Evolutionary conservation across 345 rosid species (phyloP), one percentile per base, ranked within the genome.

Genomic region (Conringia planisiliqua): DNA sequence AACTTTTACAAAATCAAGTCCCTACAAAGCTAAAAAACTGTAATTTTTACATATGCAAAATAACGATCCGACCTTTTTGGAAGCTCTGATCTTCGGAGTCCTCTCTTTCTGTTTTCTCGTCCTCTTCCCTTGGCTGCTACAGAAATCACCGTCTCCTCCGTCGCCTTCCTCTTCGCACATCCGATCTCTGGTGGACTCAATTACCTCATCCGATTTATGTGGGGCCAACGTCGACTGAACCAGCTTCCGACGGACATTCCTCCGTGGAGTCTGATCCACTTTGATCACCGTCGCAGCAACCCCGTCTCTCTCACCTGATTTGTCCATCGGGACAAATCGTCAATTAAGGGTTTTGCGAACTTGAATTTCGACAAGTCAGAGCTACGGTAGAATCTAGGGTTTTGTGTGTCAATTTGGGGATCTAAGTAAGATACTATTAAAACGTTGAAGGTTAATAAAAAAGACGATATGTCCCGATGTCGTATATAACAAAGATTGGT

Each of bases 201-300:
- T 71, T 46, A 76, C 86, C 6, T 71, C 86, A 18, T 66, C 85
- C 1, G 82, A 68, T 74, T 73, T 91, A 33, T 69, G 85, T 11
- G 89, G 86, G 62, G 88, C 65, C 76, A 94, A 68, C 33, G 91
- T 87, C 63, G 96, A 84, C 88, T 94, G 98, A 32, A 94, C 86
- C 79, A 91, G 64, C 57, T 85, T 83, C 73, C 91, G 91, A 38
- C 88, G 87, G 40, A 66, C 80, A 52, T 47, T 76, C 65, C 75
- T 81, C 80, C 82, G 83, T 27, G 68, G 82, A 48, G 76, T 72
- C 39, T 62, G 82, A 27, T 38, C 78, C 32, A 71, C 30, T 40
- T 56, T 54, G 39, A 68, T 75, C 80, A 30, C 62, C 42, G 58
- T 29, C 65, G 47, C 44, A 33, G 40, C 56, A 29, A 38, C 11